Evolutionary conservation across 2,329 filamentous ascomycete genomes (phyloP).

Genomic region (Daldinia eschscholtzii): DNA sequence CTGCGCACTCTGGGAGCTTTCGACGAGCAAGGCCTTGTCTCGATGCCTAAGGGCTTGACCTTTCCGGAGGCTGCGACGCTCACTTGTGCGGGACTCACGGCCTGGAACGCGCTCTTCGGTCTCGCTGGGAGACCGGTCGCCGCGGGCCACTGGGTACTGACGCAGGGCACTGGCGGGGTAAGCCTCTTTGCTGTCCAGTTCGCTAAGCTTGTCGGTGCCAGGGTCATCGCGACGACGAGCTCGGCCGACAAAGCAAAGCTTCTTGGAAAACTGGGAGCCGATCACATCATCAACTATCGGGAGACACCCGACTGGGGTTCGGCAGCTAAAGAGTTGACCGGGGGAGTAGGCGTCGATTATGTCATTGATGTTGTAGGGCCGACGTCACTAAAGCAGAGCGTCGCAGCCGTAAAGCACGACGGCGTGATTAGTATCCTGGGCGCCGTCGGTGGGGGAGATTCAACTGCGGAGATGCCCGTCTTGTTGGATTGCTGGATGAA

Average conservation of each 20-base stretch:
- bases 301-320: conserved; percentile 57
- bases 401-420: conserved; percentile 57
- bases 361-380: conserved; percentile 61
- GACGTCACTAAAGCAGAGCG: conserved; percentile 56
- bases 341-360: conserved; percentile 56
- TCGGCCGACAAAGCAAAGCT: conserved; percentile 54
- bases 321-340: conserved; percentile 54
- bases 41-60: conserved; percentile 64
- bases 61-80: conserved; percentile 63
- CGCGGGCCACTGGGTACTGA: conserved; percentile 52
- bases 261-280: conserved; percentile 57
- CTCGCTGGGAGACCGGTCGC: conserved; percentile 49
- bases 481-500: conserved; percentile 51
- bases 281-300: conserved; percentile 61
- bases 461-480: conserved; percentile 25
- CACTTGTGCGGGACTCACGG: conserved; percentile 61
- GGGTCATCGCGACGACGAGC: conserved; percentile 56
- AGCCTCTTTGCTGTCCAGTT: conserved; percentile 48
- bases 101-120: conserved; percentile 70
- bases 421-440: conserved; percentile 58
- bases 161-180: conserved; percentile 60
- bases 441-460: conserved; percentile 52
- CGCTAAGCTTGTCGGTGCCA: conserved; percentile 29
- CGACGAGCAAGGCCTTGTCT: conserved; percentile 69
- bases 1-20: conserved; percentile 51